Conservation (phyloP, 306 rosid genomes). For the Calophaca sinica region DNA sequence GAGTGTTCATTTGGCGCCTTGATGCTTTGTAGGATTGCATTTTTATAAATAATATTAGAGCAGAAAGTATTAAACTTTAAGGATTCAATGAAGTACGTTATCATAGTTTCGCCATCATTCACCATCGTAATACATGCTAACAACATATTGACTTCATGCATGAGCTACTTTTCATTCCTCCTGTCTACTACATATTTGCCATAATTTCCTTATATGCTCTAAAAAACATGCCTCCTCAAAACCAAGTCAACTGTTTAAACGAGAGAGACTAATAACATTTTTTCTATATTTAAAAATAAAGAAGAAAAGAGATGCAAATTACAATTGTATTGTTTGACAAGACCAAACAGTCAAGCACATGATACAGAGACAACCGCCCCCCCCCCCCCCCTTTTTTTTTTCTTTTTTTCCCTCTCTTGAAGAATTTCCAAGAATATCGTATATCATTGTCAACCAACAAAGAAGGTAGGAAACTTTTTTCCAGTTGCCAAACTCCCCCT, state of each 20-base stretch:
- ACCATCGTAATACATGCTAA: not conserved
- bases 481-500: slow-evolving; percentile 46
- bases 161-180: not conserved
- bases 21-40: not conserved
- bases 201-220: slow-evolving; percentile 2
- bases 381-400: too few species aligned
- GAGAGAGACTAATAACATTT: slow-evolving; percentile 8
- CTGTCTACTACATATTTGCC: not conserved
- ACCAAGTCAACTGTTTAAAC: slow-evolving; percentile 13
- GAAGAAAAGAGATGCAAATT: slow-evolving; percentile 39
- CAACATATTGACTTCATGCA: slow-evolving; percentile 3
- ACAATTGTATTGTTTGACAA: slow-evolving; percentile 48
- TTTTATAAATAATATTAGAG: not conserved
- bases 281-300: slow-evolving; percentile 43
- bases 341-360: slow-evolving; percentile 45
- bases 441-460: slow-evolving; percentile 36
- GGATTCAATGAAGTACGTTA: not conserved
- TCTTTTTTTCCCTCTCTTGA: not conserved
- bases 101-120: not conserved
- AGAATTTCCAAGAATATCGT: slow-evolving; percentile 33
- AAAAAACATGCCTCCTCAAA: not conserved
- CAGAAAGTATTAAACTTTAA: not conserved
- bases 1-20: too few species aligned
- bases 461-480: slow-evolving; percentile 45
- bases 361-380: slow-evolving; percentile 36